Conservation (phyloP, 1,284 basidiomycete genomes). For the Cryptococcus hybrid region DNA sequence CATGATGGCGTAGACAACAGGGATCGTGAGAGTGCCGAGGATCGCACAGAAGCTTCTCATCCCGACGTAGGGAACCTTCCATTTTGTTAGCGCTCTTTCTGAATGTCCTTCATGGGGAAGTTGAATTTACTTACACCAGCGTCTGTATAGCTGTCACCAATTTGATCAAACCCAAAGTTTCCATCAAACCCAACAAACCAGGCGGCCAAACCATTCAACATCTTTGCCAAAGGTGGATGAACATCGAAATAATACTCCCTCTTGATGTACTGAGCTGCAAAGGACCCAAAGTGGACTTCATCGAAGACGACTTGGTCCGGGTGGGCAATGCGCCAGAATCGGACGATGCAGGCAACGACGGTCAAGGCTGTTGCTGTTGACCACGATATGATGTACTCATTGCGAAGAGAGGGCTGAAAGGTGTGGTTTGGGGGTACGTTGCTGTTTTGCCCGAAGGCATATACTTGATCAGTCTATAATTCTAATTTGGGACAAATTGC, state of each 20-base stretch:
- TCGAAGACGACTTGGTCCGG: conserved; percentile 96
- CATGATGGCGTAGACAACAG: conserved; percentile 95
- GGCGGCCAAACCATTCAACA: conserved; percentile 86
- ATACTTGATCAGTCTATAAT: background rate
- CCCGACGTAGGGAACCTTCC: conserved; percentile 85
- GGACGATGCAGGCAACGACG: conserved; percentile 68
- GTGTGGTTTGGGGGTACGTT: conserved; percentile 16
- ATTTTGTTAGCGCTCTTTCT: background rate
- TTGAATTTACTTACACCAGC: conserved; percentile 23
- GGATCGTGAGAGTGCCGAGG: conserved; percentile 83
- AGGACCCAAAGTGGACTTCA: conserved; percentile 90
- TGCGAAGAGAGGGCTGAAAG: conserved; percentile 11
- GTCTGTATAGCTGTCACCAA: conserved; percentile 82
- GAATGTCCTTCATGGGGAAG: background rate
- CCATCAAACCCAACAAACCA: conserved; percentile 98
- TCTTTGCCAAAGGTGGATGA: conserved; percentile 93
- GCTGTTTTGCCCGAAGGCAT: conserved; percentile 5
- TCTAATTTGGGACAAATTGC: background rate
- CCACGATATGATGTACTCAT: conserved; percentile 37
- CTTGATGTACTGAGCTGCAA: conserved; percentile 85
- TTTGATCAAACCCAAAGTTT: conserved; percentile 88
- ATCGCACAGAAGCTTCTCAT: conserved; percentile 90
- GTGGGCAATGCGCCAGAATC: conserved; percentile 91
- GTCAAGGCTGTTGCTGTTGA: conserved; percentile 56
- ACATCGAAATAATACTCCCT: conserved; percentile 99